Conservation (phyloP, 2,329 filamentous ascomycete genomes). For the Pseudogymnoascus sp. region DNA sequence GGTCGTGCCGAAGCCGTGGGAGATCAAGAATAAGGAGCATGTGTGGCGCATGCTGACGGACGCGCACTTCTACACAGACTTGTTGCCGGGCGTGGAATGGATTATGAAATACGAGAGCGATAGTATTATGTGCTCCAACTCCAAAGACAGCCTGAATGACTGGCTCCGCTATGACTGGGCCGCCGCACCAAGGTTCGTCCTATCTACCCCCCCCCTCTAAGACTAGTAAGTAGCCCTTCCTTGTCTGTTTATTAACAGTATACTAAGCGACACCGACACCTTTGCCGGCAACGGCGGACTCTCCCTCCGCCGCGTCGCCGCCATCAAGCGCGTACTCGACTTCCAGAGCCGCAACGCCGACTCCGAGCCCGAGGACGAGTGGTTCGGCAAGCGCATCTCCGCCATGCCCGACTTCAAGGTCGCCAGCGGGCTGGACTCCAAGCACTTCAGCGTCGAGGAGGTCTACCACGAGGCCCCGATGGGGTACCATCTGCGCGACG, state of each 20-base stretch:
- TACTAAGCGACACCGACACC: constrained; percentile 33
- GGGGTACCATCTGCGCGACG: constrained; percentile 46
- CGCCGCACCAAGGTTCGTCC: constrained; percentile 41
- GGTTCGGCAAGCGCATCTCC: constrained; percentile 45
- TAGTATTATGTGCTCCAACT: constrained; percentile 49
- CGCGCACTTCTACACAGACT: constrained; percentile 45
- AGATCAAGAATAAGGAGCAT: constrained; percentile 39
- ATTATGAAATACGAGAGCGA: constrained; percentile 49
- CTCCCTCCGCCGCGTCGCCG: constrained; percentile 45
- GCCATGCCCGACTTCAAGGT: constrained; percentile 42
- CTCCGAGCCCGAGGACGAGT: constrained; percentile 47
- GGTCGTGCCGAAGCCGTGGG: constrained; percentile 42
- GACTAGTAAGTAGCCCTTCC: too few species aligned
- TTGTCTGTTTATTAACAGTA: too few species aligned
- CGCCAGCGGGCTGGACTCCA: constrained; percentile 32
- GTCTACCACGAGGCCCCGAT: constrained; percentile 44
- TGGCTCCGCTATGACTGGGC: constrained; percentile 50
- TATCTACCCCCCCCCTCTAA: not conserved
- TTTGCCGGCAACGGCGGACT: constrained; percentile 49
- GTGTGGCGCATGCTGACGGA: constrained; percentile 44
- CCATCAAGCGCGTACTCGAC: constrained; percentile 41
- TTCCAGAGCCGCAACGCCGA: constrained; percentile 46
- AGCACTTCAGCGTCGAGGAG: constrained; percentile 43
- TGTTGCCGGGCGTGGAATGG: constrained; percentile 45
- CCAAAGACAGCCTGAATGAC: constrained; percentile 43